Percentiles rank a stretch among this genome's conserved stretches.
Evolutionary conservation across 176 grass and related monocot genomes (phyloP).

Genomic region (Carex kokanica): DNA sequence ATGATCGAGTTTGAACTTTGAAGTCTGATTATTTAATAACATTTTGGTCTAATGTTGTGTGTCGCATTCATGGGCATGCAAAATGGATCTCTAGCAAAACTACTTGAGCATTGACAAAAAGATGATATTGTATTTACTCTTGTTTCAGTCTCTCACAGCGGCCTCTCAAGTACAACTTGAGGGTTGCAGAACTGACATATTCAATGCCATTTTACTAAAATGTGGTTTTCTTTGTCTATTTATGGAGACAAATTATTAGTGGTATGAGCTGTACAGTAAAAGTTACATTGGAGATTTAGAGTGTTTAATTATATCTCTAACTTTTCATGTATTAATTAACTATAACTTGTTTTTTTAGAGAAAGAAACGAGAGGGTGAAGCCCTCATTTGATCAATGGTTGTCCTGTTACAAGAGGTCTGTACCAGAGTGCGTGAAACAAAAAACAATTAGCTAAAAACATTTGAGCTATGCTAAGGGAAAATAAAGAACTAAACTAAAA

Average conservation of each 20-base stretch:
- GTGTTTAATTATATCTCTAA: neutral
- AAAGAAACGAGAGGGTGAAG: too few species aligned
- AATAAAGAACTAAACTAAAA: too few species aligned
- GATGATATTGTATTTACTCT: neutral
- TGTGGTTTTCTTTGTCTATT: neutral
- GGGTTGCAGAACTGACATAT: neutral
- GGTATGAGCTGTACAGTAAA: neutral
- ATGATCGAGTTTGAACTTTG: conserved; percentile 13
- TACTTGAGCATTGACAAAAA: neutral
- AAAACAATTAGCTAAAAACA: too few species aligned
- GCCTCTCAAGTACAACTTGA: neutral
- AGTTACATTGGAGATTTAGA: neutral
- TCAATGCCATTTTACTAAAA: neutral
- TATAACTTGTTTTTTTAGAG: neutral
- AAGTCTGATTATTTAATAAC: neutral
- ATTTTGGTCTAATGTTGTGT: neutral
- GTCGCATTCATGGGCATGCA: neutral
- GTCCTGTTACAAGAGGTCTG: too few species aligned
- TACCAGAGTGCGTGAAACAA: too few species aligned
- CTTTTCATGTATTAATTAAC: neutral
- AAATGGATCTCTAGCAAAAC: neutral
- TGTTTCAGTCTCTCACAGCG: neutral
- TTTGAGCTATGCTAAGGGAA: too few species aligned
- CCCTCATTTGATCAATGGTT: too few species aligned
- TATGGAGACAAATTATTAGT: neutral